Evolutionary conservation across 2,329 filamentous ascomycete species (phyloP), one percentile per base, ranked within the genome.

Genomic region (Arthroderma uncinatum): DNA sequence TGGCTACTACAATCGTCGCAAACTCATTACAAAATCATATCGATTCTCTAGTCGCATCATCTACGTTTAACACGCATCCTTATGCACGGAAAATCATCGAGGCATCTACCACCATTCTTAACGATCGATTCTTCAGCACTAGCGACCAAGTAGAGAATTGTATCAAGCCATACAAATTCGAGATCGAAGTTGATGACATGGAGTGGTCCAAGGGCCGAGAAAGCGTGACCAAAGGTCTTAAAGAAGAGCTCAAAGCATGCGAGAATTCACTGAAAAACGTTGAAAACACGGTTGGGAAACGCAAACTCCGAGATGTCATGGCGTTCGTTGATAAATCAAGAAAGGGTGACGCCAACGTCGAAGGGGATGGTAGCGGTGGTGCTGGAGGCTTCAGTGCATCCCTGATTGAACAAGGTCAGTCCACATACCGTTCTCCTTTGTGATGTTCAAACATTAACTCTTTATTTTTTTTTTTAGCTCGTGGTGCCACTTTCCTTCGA

Each of bases 61-160:
- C 90, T 2, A 91, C 88, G 8, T 98, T 98, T 70, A 80, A 87
- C 19, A 82, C 85, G 47, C 93, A 98, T 66, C 93, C 94, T 0
- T 95, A 93, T 65, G 93, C 93, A 8, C 85, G 89, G 36, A 84
- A 93, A 70, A 88, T 89, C n/a, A 97, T 98, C 62, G 87, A 96
- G 64, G 91, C 93, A 0, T 89, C 90, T 1, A 87, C 89, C 0
- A 86, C 83, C 25, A 97, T 98, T 55, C 75, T 98, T 10, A 93
- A 93, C 62, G 93, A 98, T 66, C 81, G 92, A 12, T 95, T 95
- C 62, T 97, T 96, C 74, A 93, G 92, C 72, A 98, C 94, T 0
- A 93, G 88, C 61, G 94, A 98, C 66, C 93, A 97, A 73, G 88
- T 98, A 0, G 93, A 98, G 71, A 97, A 97, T 68, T 98, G 92